Evolutionary conservation across 371 early-diverging fungal genomes (phyloP).

Genomic region (Circinella umbellata): DNA sequence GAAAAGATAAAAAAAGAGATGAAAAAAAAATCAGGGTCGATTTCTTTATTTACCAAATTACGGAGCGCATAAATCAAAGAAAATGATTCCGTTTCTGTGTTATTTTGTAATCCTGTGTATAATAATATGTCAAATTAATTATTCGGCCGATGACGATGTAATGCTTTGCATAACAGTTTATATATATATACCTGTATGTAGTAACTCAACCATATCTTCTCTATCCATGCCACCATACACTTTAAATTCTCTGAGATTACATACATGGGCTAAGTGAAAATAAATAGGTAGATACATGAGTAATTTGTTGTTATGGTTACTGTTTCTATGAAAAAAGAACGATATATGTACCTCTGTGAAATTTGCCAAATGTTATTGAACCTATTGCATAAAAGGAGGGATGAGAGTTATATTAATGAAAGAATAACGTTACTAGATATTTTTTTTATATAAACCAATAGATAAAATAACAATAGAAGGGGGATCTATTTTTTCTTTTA

Average conservation of each 20-base stretch:
- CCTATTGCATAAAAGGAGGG: conserved; percentile 39
- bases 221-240: conserved; percentile 85
- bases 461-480: not conserved
- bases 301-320: not conserved
- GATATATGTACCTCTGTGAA: conserved; percentile 72
- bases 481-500: conserved; percentile 26
- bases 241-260: conserved; percentile 96
- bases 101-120: conserved; percentile 79
- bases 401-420: not conserved
- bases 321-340: too few species aligned
- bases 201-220: conserved; percentile 83
- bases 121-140: not conserved
- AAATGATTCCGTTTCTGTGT: conserved; percentile 90
- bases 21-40: not conserved
- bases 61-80: conserved; percentile 46
- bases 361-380: conserved; percentile 95
- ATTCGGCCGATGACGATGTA: not conserved
- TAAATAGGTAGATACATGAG: conserved; percentile 39
- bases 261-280: conserved; percentile 78
- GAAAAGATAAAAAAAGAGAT: not conserved
- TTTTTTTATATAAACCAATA: not conserved
- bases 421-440: not conserved
- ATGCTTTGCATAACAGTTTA: not conserved
- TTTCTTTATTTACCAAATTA: not conserved
- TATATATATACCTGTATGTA: conserved; percentile 75